Base-by-base conservation (phyloP, 768 basidiomycete genomes). In the Suillus placidus region DNA sequence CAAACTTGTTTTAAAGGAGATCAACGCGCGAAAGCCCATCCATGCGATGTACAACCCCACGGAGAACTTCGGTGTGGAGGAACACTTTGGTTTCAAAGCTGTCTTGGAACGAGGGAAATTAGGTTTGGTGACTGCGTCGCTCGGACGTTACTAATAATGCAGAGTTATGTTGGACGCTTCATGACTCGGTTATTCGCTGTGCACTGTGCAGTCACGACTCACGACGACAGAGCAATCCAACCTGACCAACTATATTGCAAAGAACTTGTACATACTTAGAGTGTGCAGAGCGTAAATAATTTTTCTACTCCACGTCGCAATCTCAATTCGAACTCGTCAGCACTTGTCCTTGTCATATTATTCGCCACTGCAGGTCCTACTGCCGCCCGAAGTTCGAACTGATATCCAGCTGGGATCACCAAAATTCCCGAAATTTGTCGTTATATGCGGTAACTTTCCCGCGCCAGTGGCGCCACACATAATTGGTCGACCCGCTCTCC, bases 61-160 rank as follows among this genome's bases (percentile, higher is more conserved):
- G 26, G 51, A 52, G 51, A 52, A 52, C 26, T 52, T 52, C 7
- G 26, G 51, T 30, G 51, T 30, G 4, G 51, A 52, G 26, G 51
- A 52, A 52, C 51, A 52, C 14, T 16, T 52, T 52, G 51, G 51
- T 30, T 52, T 52, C 51, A 52, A 30, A 30, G 51, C 51, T 30
- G 8, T 52, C 26, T 52, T 52, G 26, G 26, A 30, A 30, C 51
- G 51, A 30, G 51, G 51, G 14, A 52, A 30, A 52, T 52, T 30
- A 26, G 51, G 51, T 18, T 52, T 52, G 51, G 23, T 52, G 13
- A 9, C 51, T 52, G 47, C 47, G 23, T n/a, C 26, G 1, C 20
- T n/a, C 9, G 18, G 47, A 49, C 2, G 20, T 45, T 12, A 4
- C 45, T 45, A 12, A n/a, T 13, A 16, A 26, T 47, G 4, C 10